Conservation (phyloP, 768 basidiomycete genomes). For the Boletus sp. region DNA sequence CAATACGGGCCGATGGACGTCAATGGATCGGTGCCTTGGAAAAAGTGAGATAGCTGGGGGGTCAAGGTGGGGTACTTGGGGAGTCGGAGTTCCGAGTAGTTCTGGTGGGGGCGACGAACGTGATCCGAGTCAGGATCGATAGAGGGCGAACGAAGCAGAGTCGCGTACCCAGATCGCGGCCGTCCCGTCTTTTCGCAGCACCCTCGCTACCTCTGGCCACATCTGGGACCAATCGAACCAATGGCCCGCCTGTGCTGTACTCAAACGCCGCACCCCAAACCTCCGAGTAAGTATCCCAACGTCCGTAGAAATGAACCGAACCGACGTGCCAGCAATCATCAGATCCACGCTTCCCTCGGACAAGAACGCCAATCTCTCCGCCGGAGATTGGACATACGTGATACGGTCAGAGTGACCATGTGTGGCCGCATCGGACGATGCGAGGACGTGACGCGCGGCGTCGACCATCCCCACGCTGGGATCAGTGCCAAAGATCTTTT, state of each 20-base stretch:
- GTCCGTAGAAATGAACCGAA: not conserved
- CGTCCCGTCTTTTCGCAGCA: constrained; percentile 59
- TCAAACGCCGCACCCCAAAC: too few species aligned
- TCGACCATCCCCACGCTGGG: constrained; percentile 72
- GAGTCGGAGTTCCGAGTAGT: constrained; percentile 74
- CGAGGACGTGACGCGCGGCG: constrained; percentile 38
- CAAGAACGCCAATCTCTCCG: constrained; percentile 55
- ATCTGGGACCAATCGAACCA: constrained; percentile 78
- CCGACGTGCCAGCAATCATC: constrained; percentile 54
- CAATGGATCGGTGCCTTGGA: constrained; percentile 53
- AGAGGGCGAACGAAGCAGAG: not conserved
- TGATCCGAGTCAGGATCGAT: not conserved
- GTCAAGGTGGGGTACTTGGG: constrained; percentile 56
- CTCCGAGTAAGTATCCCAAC: not conserved
- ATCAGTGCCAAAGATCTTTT: constrained; percentile 65
- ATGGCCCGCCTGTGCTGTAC: constrained; percentile 71
- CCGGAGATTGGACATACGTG: constrained; percentile 40
- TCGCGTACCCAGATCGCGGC: constrained; percentile 69
- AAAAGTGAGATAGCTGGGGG: constrained; percentile 58
- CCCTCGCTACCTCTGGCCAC: constrained; percentile 65
- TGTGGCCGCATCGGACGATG: constrained; percentile 10
- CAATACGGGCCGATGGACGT: constrained; percentile 71
- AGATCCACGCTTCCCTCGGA: constrained; percentile 62
- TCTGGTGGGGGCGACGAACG: constrained; percentile 27
- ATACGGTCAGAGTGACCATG: constrained; percentile 16